These are phyloP conservation scores for Extremus antarcticus DNA, from an alignment of 495 filamentous ascomycete genomes.

Conservation along the genomic window DNA sequence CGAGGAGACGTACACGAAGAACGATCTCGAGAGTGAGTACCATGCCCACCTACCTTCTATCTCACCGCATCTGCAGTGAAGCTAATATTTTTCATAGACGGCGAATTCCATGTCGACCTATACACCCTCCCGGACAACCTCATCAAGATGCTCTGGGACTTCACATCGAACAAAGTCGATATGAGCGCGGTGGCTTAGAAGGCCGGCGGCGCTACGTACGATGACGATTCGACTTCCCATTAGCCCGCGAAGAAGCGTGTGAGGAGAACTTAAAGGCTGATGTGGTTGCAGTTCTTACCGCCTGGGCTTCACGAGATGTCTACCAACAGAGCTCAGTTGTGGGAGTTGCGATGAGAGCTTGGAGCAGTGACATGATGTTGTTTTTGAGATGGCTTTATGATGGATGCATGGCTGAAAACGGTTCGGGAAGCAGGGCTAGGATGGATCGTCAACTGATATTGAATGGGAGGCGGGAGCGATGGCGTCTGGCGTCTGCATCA, in stretches of 20 bases:
- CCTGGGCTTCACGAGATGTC: too few species aligned
- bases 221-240: not conserved
- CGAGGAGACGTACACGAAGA: constrained; percentile 86
- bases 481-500: constrained; percentile 1
- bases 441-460: not conserved
- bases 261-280: not conserved
- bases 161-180: constrained; percentile 35
- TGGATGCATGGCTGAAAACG: not conserved
- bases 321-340: too few species aligned
- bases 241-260: not conserved
- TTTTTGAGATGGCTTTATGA: too few species aligned
- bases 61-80: not conserved
- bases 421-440: not conserved
- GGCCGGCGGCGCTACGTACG: not conserved
- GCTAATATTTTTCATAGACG: constrained; percentile 42
- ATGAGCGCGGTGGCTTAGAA: constrained; percentile 6
- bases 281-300: not conserved
- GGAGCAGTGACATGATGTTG: too few species aligned
- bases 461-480: not conserved
- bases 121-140: constrained; percentile 81
- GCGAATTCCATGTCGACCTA: constrained; percentile 96
- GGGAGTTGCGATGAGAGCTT: too few species aligned
- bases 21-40: constrained; percentile 81
- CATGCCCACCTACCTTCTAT: constrained; percentile 1
- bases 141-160: constrained; percentile 90